Conservation (phyloP, 1,284 basidiomycete species). For the Phaffia rhodozyma region DNA sequence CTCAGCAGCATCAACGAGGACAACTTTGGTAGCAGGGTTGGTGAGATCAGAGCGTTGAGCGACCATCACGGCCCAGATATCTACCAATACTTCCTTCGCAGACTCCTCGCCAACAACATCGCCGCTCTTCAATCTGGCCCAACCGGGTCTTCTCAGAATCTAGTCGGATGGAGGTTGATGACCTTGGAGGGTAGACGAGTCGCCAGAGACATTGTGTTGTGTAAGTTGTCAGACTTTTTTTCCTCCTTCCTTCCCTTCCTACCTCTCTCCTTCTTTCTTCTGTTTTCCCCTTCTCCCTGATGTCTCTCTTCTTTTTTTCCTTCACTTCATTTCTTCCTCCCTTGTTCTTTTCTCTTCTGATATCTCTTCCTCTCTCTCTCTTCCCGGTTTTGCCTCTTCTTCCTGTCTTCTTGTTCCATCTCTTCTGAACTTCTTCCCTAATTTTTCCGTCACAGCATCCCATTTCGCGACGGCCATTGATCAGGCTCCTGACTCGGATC, state of each 20-base stretch:
- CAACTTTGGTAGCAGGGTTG: slow-evolving; percentile 79
- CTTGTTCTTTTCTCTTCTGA: slow-evolving; percentile 25
- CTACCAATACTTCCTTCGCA: slow-evolving; percentile 87
- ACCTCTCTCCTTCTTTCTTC: too few relatives aligned
- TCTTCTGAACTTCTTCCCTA: slow-evolving; percentile 26
- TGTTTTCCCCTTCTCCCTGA: not conserved
- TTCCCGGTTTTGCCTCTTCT: slow-evolving; percentile 25
- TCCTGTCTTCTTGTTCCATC: slow-evolving; percentile 29
- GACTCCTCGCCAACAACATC: slow-evolving; percentile 62
- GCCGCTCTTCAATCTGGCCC: slow-evolving; percentile 28
- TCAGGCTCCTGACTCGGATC: slow-evolving; percentile 8
- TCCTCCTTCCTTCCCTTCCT: not conserved
- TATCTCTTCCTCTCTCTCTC: slow-evolving; percentile 22
- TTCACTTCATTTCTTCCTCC: slow-evolving; percentile 24
- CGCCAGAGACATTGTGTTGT: slow-evolving; percentile 32
- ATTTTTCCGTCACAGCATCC: not conserved
- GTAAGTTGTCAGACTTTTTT: slow-evolving; percentile 13
- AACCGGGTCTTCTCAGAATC: slow-evolving; percentile 25
- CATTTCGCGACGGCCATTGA: slow-evolving; percentile 18
- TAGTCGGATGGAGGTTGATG: slow-evolving; percentile 29
- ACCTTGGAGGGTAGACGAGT: slow-evolving; percentile 32
- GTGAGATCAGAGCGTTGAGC: slow-evolving; percentile 80
- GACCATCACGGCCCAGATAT: slow-evolving; percentile 90
- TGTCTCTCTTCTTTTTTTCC: not conserved
- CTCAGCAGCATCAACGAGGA: slow-evolving; percentile 87